Evolutionary conservation across 2,329 filamentous ascomycete species (phyloP).

Genomic region (Hymenoscyphus fructigenus): DNA sequence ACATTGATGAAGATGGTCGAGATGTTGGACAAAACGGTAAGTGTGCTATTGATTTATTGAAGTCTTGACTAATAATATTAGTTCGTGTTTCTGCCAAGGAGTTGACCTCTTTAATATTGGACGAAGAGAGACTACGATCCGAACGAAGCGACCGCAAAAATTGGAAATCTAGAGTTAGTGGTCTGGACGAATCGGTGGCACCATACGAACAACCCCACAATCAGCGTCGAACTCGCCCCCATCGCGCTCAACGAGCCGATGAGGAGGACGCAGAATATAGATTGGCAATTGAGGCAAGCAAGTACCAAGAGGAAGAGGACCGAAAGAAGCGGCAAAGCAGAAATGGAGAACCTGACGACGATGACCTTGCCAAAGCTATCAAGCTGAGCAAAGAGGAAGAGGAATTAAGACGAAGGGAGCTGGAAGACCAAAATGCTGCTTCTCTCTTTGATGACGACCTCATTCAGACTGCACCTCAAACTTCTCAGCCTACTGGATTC

Average conservation of each 20-base stretch:
- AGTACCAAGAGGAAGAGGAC: conserved; percentile 91
- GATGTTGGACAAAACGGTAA: conserved; percentile 96
- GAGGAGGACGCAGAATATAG: conserved; percentile 90
- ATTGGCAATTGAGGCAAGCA: conserved; percentile 91
- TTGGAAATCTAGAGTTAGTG: conserved; percentile 95
- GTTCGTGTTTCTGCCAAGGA: conserved; percentile 96
- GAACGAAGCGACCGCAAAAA: conserved; percentile 89
- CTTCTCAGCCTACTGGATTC: conserved; percentile 73
- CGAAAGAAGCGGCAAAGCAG: conserved; percentile 67
- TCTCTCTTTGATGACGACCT: conserved; percentile 86
- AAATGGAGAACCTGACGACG: conserved; percentile 61
- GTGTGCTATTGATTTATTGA: conserved; percentile 30
- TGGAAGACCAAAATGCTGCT: conserved; percentile 81
- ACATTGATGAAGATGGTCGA: conserved; percentile 90
- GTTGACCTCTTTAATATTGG: conserved; percentile 84
- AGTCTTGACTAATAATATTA: conserved; percentile 44
- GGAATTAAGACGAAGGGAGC: conserved; percentile 78
- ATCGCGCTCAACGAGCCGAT: conserved; percentile 55
- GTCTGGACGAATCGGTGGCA: conserved; percentile 77
- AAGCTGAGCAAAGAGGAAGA: conserved; percentile 94
- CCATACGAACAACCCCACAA: conserved; percentile 43
- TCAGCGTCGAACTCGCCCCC: conserved; percentile 45
- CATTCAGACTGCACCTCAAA: conserved; percentile 48
- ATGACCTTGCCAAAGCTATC: conserved; percentile 92
- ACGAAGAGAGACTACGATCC: conserved; percentile 87